A percentile compares a stretch with the other conserved stretches of the same genome.
Evolutionary conservation across 2,329 filamentous ascomycete species (phyloP).

Genomic region (Cercospora canescens): DNA sequence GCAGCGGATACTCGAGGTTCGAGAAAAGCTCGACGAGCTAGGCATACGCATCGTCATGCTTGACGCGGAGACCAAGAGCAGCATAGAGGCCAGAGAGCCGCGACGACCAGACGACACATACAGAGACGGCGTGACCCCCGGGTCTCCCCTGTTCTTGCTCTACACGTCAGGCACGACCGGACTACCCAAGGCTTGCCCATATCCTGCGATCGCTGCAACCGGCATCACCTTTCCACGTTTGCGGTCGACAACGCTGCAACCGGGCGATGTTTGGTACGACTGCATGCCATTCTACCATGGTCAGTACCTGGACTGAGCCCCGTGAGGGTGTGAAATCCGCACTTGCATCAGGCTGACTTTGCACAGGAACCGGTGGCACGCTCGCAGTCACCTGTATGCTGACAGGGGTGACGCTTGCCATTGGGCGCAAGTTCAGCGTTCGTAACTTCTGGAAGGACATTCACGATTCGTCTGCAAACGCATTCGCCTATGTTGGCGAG

Average conservation of each 20-base stretch:
- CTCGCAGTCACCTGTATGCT: constrained; percentile 58
- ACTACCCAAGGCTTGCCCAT: constrained; percentile 68
- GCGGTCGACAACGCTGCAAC: constrained; percentile 37
- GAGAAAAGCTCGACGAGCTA: constrained; percentile 51
- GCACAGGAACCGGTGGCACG: constrained; percentile 62
- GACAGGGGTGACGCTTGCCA: constrained; percentile 58
- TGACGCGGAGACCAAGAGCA: constrained; percentile 49
- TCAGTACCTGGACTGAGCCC: background rate
- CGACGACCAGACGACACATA: constrained; percentile 58
- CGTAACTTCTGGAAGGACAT: constrained; percentile 72
- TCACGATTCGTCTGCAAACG: constrained; percentile 65
- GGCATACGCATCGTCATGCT: constrained; percentile 60
- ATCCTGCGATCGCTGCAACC: constrained; percentile 55
- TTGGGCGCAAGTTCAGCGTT: constrained; percentile 68
- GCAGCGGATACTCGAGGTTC: constrained; percentile 57
- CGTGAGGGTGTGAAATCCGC: background rate
- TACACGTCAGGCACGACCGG: constrained; percentile 79
- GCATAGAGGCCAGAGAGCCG: constrained; percentile 50
- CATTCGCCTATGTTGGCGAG: constrained; percentile 77
- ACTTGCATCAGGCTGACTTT: background rate
- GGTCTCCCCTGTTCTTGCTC: constrained; percentile 63
- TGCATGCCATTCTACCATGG: constrained; percentile 78
- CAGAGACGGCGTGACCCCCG: constrained; percentile 52
- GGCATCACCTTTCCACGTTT: constrained; percentile 40
- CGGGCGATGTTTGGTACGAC: constrained; percentile 67